Conservation (phyloP, 371 early-diverging fungal species). For the Apophysomyces trapeziformis region DNA sequence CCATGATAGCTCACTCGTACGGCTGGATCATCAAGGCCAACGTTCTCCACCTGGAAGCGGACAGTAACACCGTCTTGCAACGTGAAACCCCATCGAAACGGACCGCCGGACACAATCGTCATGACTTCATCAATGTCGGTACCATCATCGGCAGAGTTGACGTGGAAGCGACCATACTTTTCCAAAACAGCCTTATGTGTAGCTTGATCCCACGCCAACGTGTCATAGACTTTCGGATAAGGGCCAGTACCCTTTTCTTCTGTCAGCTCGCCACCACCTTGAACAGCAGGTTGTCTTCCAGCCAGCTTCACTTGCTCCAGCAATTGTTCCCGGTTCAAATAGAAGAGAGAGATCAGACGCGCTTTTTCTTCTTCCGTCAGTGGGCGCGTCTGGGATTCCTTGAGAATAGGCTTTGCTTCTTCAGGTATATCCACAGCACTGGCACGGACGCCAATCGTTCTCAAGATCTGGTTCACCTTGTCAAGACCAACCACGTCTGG, state of each 20-base stretch:
- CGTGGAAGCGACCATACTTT: not conserved
- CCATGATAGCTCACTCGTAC: not conserved
- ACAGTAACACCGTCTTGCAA: not conserved
- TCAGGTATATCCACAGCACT: not conserved
- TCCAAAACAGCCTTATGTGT: not conserved
- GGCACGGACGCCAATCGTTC: not conserved
- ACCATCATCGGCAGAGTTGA: not conserved
- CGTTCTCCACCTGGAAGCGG: not conserved
- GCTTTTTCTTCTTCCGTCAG: not conserved
- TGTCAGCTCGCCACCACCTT: not conserved
- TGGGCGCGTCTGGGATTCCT: not conserved
- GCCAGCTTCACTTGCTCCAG: not conserved
- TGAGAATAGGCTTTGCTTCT: not conserved
- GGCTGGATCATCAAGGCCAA: not conserved
- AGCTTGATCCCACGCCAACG: not conserved
- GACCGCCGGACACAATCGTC: not conserved
- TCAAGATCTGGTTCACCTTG: not conserved
- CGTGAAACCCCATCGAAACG: not conserved
- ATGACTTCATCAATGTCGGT: not conserved
- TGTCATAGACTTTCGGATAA: not conserved
- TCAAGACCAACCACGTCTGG: not conserved
- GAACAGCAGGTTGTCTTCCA: conserved; percentile 2
- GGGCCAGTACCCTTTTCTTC: not conserved
- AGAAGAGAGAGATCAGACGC: not conserved
- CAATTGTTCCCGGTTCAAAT: not conserved